phyloP scores from a whole-genome alignment of 163 green algal species.

The Scenedesmus sp. region DNA sequence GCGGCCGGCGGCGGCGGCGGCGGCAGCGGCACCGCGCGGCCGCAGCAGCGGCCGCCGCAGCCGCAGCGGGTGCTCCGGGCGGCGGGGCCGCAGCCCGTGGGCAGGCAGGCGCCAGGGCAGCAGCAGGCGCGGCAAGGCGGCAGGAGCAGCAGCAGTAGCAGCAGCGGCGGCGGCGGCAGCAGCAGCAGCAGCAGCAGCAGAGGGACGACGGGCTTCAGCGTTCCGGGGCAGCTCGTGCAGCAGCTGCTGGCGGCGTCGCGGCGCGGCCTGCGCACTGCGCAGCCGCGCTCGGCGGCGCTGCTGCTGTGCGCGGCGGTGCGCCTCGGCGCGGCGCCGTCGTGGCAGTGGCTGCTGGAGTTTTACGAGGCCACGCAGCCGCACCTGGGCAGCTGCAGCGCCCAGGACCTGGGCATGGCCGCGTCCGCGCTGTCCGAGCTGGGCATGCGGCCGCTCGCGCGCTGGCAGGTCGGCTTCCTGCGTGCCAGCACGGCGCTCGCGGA shows the following conservation, averaged over 20 bases:
- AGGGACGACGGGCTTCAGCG: neutral
- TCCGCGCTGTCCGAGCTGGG: neutral
- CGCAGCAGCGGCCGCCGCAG: slow-evolving; percentile 21
- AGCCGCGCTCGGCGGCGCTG: slow-evolving; percentile 13
- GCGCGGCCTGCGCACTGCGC: neutral
- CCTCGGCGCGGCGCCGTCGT: slow-evolving; percentile 9
- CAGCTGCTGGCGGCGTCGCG: slow-evolving; percentile 14
- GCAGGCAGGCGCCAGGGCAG: neutral
- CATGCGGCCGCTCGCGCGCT: neutral
- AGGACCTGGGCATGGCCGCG: slow-evolving; percentile 37
- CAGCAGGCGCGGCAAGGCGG: neutral
- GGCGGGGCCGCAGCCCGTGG: neutral
- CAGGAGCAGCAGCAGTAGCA: slow-evolving; percentile 5
- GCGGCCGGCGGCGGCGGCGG: neutral
- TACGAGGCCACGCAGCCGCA: slow-evolving; percentile 37
- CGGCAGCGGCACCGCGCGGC: neutral
- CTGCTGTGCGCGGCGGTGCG: slow-evolving; percentile 1
- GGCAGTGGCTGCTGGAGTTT: slow-evolving; percentile 46
- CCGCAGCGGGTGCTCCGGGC: too few relatives aligned
- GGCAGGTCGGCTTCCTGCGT: slow-evolving; percentile 17
- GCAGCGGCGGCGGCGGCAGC: neutral
- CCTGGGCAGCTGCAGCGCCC: slow-evolving; percentile 7
- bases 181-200: neutral
- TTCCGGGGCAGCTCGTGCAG: neutral
- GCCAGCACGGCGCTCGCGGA: neutral